Evolutionary conservation across 1,139 yeast genomes (phyloP).

Genomic region (Kodamaea ohmeri): DNA sequence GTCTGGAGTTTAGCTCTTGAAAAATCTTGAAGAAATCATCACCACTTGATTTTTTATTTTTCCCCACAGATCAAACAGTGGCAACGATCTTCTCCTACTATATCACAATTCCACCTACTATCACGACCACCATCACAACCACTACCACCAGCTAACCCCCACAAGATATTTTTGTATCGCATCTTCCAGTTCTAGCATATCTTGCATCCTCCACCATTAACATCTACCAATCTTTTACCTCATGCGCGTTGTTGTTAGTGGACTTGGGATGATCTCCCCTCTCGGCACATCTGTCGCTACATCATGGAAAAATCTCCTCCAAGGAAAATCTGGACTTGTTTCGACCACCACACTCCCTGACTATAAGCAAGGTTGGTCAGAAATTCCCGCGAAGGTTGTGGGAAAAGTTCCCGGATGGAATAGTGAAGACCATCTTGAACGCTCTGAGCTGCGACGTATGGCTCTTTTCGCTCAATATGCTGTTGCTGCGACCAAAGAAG

Average conservation of each 20-base stretch:
- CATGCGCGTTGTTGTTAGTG: conserved; percentile 81
- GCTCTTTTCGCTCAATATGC: conserved; percentile 81
- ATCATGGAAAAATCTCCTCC: conserved; percentile 54
- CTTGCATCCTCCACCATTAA: no score
- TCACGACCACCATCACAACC: not conserved
- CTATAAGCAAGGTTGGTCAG: conserved; percentile 46
- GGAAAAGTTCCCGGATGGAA: conserved; percentile 70
- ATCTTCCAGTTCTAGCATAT: no score
- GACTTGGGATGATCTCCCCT: conserved; percentile 84
- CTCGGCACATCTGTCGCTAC: conserved; percentile 65
- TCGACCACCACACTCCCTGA: conserved; percentile 51
- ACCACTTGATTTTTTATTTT: no score
- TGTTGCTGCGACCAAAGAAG: conserved; percentile 72
- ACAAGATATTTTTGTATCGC: no score
- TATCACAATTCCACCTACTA: not conserved
- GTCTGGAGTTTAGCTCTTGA: no score
- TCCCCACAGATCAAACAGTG: no score
- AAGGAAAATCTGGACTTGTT: conserved; percentile 53
- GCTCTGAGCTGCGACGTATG: conserved; percentile 53
- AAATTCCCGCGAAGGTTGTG: conserved; percentile 72
- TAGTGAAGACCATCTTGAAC: conserved; percentile 41
- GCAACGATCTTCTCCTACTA: no score
- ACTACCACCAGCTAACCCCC: no score
- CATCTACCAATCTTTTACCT: not conserved
- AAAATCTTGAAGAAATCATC: no score